Conservation (phyloP, 1,139 yeast species). For the Diutina pseudorugosa region DNA sequence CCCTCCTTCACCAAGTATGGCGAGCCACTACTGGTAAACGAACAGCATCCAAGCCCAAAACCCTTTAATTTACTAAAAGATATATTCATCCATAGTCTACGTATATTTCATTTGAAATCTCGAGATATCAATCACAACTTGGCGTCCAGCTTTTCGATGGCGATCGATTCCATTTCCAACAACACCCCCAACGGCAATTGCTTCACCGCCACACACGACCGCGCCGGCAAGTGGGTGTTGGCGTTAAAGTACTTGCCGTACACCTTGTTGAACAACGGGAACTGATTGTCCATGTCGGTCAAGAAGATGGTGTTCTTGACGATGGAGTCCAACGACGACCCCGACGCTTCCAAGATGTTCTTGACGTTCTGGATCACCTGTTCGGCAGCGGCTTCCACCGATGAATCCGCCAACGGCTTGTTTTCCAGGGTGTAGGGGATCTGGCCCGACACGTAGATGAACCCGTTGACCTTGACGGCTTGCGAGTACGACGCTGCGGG, state of each 20-base stretch:
- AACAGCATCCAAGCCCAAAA: not conserved
- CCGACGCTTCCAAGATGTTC: conserved; percentile 2
- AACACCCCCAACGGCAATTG: conserved; percentile 2
- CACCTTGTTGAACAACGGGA: conserved; percentile 2
- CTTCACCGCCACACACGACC: conserved; percentile 3
- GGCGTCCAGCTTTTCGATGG: not conserved
- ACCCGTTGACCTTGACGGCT: conserved; percentile 79
- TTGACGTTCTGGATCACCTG: conserved; percentile 2
- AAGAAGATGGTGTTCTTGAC: conserved; percentile 3
- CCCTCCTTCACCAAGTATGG: not conserved
- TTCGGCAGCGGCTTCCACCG: conserved; percentile 3
- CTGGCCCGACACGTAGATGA: conserved; percentile 90
- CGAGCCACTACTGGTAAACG: not conserved
- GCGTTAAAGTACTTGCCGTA: conserved; percentile 3
- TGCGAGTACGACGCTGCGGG: conserved; percentile 95
- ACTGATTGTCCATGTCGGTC: conserved; percentile 1
- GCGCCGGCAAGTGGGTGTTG: conserved; percentile 2
- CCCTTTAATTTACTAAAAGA: too few species aligned
- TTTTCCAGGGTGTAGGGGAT: conserved; percentile 81
- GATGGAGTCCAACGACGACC: not conserved
- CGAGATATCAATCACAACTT: not conserved
- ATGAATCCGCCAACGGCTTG: conserved; percentile 44
- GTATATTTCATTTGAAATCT: not conserved
- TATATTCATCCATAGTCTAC: not conserved
- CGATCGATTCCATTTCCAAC: conserved; percentile 2